Evolutionary conservation across 257 asterid species (phyloP), one percentile per base, ranked within the genome.

Genomic region (Echites panduratus): DNA sequence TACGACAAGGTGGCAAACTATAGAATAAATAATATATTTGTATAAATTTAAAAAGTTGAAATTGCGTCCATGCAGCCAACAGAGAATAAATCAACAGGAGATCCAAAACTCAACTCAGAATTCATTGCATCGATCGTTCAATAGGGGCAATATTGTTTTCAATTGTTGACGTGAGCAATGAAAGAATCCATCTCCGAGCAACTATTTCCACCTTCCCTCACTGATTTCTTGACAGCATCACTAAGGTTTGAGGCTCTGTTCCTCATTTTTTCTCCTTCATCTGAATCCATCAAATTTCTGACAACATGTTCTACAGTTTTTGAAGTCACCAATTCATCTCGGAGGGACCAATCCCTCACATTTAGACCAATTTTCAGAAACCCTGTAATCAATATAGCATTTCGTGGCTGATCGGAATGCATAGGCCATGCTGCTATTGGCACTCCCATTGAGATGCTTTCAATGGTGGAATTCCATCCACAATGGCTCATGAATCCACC

Each of bases 401-500:
- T 78, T 50, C 73, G 29, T 27, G 76, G 82, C 68, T 78, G 76
- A 47, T 74, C 79, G 0, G 79, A 48, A 54, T 79, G 76, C 82
- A 79, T 79, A 22, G 82, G 77, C 82, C 77, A 74, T 13, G 82
- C 71, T 32, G 82, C 82, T 9, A 79, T 79, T 5, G 79, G 82
- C 10, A 79, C 82, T 13, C 82, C 79, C 70, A 74, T 53, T 49
- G 73, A 70, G 27, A 79, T 79, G 54, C 79, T 75, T 67, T 71
- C 83, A 13, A 79, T 12, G 56, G 68, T 70, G 2, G 79, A 79
- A 65, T 79, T 75, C 83, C 83, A 79, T 66, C 83, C 77, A 16
- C 79, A 75, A 20, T 71, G 72, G 62, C 79, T 75, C 74, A 79
- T 79, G 65, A 79, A 75, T 62, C 75, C 77, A 12, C 83, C 83